Base-by-base conservation (phyloP, 192 early-diverging fungal genomes). In the Linnemannia zychae region DNA sequence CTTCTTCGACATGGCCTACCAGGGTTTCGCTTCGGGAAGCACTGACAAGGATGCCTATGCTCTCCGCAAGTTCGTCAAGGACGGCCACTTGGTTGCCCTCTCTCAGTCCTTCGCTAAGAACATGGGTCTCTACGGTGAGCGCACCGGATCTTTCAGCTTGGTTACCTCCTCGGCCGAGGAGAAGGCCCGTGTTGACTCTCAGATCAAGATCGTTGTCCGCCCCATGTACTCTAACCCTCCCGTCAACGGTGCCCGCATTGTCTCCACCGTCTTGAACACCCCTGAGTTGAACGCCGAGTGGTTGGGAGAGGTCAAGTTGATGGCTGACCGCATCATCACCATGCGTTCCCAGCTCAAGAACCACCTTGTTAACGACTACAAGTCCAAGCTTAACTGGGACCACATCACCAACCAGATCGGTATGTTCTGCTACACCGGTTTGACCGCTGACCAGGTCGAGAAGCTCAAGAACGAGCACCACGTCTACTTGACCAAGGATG, bases 1-100 rank as follows among this genome's bases (percentile, higher is more conserved):
- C 52, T 99, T 99, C 93, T 99, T 99, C 75, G 99, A 99, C 88
- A 98, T 97, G 96, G 99, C 99, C 33, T 99, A 99, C 92, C 98
- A 99, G 92, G 99, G 99, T 47, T 99, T 99, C 84, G 99, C 99
- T 22, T 98, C 97, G 11, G 99, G 99, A 75, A 91, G 95, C 87
- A 93, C 93, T 53, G 89, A 92, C 89, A 90, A 91, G 76, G 99
- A 99, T 88, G 98, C 99, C 13, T 96, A 95, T 77, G 97, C 98
- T 67, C 87, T 99, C 76, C 97, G 99, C 75, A 91, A 95, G 83
- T 99, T 99, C 89, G 95, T 97, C n/a, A 89, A 82, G 33, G 89
- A 89, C 28, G 97, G 95, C 24, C 92, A 95, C 88, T 91, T 89
- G 24, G 88, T 99, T 31, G 89, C 96, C 31, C 90, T 99, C 63